Conservation (phyloP, 495 filamentous ascomycete genomes). For the Penicillium turbatum region DNA sequence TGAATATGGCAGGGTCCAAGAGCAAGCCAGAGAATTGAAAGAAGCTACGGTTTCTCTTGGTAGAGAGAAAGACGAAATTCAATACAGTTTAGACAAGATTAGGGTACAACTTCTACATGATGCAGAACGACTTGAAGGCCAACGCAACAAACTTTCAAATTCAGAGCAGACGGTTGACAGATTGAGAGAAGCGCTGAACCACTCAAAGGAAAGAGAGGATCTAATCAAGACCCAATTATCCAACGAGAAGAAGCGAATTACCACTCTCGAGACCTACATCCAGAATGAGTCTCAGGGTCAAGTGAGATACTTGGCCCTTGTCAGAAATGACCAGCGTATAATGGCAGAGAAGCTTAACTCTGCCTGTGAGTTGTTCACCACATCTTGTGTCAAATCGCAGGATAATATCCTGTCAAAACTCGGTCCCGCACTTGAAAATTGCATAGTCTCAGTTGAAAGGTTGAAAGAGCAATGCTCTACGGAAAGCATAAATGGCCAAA, state of each 20-base stretch:
- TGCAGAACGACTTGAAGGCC: slow-evolving; percentile 12
- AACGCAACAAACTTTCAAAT: slow-evolving; percentile 15
- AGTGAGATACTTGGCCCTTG: slow-evolving; percentile 17
- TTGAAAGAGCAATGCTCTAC: slow-evolving; percentile 18
- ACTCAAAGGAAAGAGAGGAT: slow-evolving; percentile 15
- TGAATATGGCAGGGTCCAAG: slow-evolving; percentile 29
- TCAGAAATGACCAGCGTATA: slow-evolving; percentile 27
- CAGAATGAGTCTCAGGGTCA: slow-evolving; percentile 28
- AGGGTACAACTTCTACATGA: slow-evolving; percentile 20
- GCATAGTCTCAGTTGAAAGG: slow-evolving; percentile 12
- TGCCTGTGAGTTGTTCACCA: slow-evolving; percentile 11
- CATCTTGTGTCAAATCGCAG: slow-evolving; percentile 11
- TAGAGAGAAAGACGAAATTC: slow-evolving; percentile 28
- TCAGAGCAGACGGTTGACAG: slow-evolving; percentile 10
- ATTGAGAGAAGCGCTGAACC: slow-evolving; percentile 20
- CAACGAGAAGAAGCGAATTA: slow-evolving; percentile 28
- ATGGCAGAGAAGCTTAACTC: slow-evolving; percentile 20
- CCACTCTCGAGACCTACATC: slow-evolving; percentile 32
- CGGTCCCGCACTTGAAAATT: slow-evolving; percentile 14
- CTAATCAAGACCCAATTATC: slow-evolving; percentile 18
- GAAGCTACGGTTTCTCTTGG: slow-evolving; percentile 14
- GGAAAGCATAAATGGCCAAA: slow-evolving; percentile 18
- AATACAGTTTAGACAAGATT: slow-evolving; percentile 18
- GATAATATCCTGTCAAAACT: slow-evolving; percentile 12
- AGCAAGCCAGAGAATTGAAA: slow-evolving; percentile 26